Evolutionary conservation across 495 filamentous ascomycete genomes (phyloP).

Genomic region (Hyaloscypha finlandica): DNA sequence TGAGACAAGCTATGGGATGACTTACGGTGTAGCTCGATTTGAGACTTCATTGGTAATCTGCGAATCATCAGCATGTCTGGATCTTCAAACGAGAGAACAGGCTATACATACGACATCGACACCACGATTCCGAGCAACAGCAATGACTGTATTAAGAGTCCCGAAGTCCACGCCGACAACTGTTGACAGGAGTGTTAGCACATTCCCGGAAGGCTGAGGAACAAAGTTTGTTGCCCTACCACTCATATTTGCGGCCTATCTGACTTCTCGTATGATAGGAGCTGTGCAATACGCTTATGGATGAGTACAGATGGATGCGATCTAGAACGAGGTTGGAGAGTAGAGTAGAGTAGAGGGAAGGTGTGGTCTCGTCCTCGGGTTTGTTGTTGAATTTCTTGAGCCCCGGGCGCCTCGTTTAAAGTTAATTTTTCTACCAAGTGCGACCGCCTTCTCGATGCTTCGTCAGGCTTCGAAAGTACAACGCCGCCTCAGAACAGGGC

Average conservation of each 20-base stretch:
- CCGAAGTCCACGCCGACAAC: slow-evolving; percentile 86
- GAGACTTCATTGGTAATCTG: slow-evolving; percentile 99
- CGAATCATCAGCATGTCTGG: slow-evolving; percentile 24
- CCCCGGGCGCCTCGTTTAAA: background rate
- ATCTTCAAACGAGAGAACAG: slow-evolving; percentile 11
- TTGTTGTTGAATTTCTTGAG: slow-evolving; percentile 2
- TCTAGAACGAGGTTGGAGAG: background rate
- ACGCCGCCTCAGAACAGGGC: background rate
- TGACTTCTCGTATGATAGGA: background rate
- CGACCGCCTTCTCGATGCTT: slow-evolving; percentile 10
- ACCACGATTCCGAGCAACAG: slow-evolving; percentile 95
- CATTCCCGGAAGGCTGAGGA: slow-evolving; percentile 5
- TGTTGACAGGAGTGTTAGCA: slow-evolving; percentile 17
- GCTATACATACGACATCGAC: slow-evolving; percentile 91
- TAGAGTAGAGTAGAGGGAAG: background rate
- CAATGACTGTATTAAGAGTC: slow-evolving; percentile 94
- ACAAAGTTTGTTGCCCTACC: slow-evolving; percentile 18
- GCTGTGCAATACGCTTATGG: background rate
- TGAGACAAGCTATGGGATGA: slow-evolving; percentile 26
- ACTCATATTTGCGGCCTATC: slow-evolving; percentile 29
- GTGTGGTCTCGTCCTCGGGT: background rate
- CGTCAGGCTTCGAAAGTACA: background rate
- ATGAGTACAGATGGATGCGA: background rate
- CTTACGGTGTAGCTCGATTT: slow-evolving; percentile 96
- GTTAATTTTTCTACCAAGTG: background rate